A percentile compares a stretch with the other conserved stretches of the same genome.
Conservation (phyloP, 371 early-diverging fungal species). For the Rhizomucor miehei region DNA sequence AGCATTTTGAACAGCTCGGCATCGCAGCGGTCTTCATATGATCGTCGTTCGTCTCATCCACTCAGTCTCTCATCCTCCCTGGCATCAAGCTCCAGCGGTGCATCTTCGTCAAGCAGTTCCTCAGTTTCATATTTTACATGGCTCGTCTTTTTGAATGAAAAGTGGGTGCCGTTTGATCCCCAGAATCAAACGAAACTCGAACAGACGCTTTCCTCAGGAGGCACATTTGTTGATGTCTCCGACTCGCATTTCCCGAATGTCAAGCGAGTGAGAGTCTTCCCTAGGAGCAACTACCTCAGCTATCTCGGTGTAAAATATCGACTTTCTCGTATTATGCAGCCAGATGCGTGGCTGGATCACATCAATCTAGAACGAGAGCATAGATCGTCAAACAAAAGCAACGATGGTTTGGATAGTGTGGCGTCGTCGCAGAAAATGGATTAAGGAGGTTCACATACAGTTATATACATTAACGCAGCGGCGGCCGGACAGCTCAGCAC, state of each 20-base stretch:
- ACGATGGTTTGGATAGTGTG: no score
- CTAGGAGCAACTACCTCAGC: conserved; percentile 28
- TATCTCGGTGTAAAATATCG: conserved; percentile 39
- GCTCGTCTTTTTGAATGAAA: conserved; percentile 37
- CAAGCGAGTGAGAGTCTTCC: conserved; percentile 35
- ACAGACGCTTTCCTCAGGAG: conserved; percentile 28
- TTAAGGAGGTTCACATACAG: no score
- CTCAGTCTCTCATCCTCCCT: no score
- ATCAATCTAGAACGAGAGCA: conserved; percentile 6
- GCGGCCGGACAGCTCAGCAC: no score
- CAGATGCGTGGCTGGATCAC: conserved; percentile 33
- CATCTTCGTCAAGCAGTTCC: conserved; percentile 4
- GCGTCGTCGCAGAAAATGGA: no score
- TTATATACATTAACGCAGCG: no score
- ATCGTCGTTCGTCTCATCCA: no score
- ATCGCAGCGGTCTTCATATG: no score
- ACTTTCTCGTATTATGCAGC: conserved; percentile 35
- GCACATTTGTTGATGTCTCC: conserved; percentile 37
- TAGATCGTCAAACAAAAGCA: no score
- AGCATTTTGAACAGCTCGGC: no score
- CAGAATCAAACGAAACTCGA: conserved; percentile 30
- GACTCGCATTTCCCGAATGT: conserved; percentile 36
- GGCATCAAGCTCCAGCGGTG: conserved; percentile 1
- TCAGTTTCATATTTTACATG: conserved; percentile 21
- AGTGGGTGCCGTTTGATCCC: conserved; percentile 36